These are phyloP conservation scores for Rubia yunnanensis DNA, from an alignment of 257 asterid genomes.

Conservation along the genomic window DNA sequence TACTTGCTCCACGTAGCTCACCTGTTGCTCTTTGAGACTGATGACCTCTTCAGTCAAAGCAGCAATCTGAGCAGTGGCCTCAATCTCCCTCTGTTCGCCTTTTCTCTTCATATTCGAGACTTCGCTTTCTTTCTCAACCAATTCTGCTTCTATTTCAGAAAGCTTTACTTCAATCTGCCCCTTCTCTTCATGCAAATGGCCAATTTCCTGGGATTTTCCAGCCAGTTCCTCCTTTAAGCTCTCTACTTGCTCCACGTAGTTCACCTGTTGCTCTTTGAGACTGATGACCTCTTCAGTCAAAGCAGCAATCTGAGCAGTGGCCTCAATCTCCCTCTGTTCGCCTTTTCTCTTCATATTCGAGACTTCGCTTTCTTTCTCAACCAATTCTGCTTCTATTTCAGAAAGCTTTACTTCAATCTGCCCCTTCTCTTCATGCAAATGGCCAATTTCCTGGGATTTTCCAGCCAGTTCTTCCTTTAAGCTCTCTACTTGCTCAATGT, in stretches of 20 bases:
- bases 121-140: conserved; percentile 20
- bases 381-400: conserved; percentile 36
- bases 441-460: conserved; percentile 22
- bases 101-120: conserved; percentile 26
- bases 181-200: conserved; percentile 29
- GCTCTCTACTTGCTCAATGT: conserved; percentile 33
- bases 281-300: conserved; percentile 29
- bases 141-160: conserved; percentile 28
- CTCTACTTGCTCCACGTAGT: no score
- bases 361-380: conserved; percentile 35
- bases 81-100: conserved; percentile 35
- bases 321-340: conserved; percentile 39
- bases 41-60: conserved; percentile 31
- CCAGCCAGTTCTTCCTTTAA: conserved; percentile 39
- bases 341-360: conserved; percentile 23
- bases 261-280: conserved; percentile 37
- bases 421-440: conserved; percentile 13
- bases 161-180: conserved; percentile 9
- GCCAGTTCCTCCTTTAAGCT: no score
- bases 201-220: no score
- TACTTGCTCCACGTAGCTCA: no score
- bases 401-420: conserved; percentile 15
- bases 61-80: conserved; percentile 22
- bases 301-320: conserved; percentile 19
- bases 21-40: conserved; percentile 34